Base-by-base conservation (phyloP, 202 grass and related monocot species). In the Alloteropsis angusta region DNA sequence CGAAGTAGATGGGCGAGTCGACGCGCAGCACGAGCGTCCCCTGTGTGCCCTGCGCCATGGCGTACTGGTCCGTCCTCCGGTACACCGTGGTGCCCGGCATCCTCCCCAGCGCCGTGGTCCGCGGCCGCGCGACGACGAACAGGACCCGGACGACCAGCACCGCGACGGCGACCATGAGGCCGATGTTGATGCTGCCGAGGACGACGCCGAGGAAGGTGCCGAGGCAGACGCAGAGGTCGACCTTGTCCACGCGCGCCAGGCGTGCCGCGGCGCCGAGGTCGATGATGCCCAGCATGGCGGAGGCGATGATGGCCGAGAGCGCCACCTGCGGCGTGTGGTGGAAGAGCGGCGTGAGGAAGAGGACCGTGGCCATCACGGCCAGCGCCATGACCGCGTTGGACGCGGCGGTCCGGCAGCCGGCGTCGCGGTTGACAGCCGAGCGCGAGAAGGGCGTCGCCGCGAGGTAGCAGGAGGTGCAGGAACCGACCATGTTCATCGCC, bases 301-400 rank as follows among this genome's bases (percentile, higher is more conserved):
- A 75, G 11, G 82, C 68, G 73, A 94, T 94, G 68, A 91, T 94
- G 19, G 88, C 80, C 41, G 92, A 91, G 34, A 94, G 92, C 52
- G 88, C 83, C 26, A 91, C 86, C 54, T 86, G 82, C 65, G 82
- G 85, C 12, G 82, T 88, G 82, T 90, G 83, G 37, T 78, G 80
- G 83, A 94, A 94, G 14, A 94, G 87, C 54, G 88, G 91, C 45
- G 88, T 94, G n/a, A 94, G 54, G 78, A 90, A 82, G 23, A 88
- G 85, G 3, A 93, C 61, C 21, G 88, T 93, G 47, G 90, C 38
- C 80, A 75, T 53, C 49, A 94, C 88, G 10, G 85, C 88, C 48
- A 76, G 45, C 23, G 91, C 85, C 91, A 94, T 91, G 4, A 94
- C 83, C 8, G 73, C 85, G 75, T 88, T 94, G 14, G 91, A 91